phyloP scores from a whole-genome alignment of 2,329 filamentous ascomycete genomes.

The Ceratocystiopsis minuta region DNA sequence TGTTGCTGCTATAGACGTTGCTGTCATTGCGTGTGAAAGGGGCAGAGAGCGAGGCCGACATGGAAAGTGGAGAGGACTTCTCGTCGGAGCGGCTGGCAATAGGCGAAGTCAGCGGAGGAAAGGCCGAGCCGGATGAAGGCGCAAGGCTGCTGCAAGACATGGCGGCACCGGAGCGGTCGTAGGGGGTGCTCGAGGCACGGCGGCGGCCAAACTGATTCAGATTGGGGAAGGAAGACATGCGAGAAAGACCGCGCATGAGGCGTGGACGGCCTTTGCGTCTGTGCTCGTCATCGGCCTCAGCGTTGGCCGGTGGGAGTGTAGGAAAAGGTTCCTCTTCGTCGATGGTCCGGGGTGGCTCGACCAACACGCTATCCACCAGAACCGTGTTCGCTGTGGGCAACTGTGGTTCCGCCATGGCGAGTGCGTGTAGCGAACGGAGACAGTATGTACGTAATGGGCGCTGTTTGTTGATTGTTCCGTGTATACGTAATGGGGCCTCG shows the following conservation, averaged over 20 bases:
- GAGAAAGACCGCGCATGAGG: slow-evolving; percentile 55
- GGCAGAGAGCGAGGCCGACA: slow-evolving; percentile 13
- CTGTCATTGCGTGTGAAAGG: not conserved
- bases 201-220: slow-evolving; percentile 47
- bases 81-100: slow-evolving; percentile 5
- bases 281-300: slow-evolving; percentile 4
- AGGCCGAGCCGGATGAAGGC: slow-evolving; percentile 20
- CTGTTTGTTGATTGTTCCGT: too few relatives aligned
- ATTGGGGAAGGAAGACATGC: slow-evolving; percentile 66
- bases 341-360: slow-evolving; percentile 8
- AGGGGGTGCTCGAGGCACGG: slow-evolving; percentile 50
- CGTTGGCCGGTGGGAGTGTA: not conserved
- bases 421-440: too few relatives aligned
- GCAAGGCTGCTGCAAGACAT: slow-evolving; percentile 38
- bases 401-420: not conserved
- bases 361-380: too few relatives aligned
- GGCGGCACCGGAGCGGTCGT: slow-evolving; percentile 31
- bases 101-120: slow-evolving; percentile 14
- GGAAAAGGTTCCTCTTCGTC: slow-evolving; percentile 2
- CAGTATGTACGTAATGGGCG: too few relatives aligned
- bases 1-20: not conserved
- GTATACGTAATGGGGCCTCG: too few relatives aligned
- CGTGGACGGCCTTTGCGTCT: slow-evolving; percentile 40
- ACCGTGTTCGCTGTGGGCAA: not conserved
- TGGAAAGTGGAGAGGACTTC: slow-evolving; percentile 15